Evolutionary conservation across 1,284 basidiomycete genomes (phyloP).

Genomic region (Cryptococcus sp.): DNA sequence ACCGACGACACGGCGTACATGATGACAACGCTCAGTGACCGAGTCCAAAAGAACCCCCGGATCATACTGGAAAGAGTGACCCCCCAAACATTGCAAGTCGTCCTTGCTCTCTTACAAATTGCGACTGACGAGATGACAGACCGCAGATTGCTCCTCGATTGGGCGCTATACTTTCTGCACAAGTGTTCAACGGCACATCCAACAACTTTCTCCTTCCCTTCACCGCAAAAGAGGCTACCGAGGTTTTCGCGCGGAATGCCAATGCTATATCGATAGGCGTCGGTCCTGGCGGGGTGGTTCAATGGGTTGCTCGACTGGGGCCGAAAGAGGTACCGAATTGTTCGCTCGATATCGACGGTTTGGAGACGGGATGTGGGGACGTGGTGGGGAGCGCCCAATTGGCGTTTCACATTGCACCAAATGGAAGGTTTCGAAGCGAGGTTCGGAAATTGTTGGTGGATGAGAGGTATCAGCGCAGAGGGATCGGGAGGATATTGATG

Average conservation of each 20-base stretch:
- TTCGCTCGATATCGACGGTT: conserved; percentile 4
- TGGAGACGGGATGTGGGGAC: conserved; percentile 3
- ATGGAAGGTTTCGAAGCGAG: conserved; percentile 13
- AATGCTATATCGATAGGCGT: not conserved
- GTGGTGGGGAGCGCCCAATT: conserved; percentile 14
- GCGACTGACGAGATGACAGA: not conserved
- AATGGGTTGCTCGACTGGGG: conserved; percentile 11
- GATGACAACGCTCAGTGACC: too few relatives aligned
- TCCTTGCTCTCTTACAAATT: not conserved
- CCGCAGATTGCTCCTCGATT: conserved; percentile 7
- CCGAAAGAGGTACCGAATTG: not conserved
- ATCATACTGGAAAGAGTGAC: conserved; percentile 7
- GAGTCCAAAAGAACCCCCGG: too few relatives aligned
- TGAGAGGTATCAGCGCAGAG: conserved; percentile 4
- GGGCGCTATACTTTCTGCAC: conserved; percentile 7
- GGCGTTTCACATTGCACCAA: conserved; percentile 11
- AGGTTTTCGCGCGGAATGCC: conserved; percentile 6
- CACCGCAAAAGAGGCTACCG: conserved; percentile 1
- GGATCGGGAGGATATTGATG: conserved; percentile 7
- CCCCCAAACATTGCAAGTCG: conserved; percentile 6
- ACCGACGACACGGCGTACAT: too few relatives aligned
- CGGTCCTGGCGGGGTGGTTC: conserved; percentile 7
- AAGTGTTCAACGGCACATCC: conserved; percentile 1
- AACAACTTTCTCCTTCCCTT: conserved; percentile 9
- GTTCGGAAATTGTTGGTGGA: conserved; percentile 16